phyloP scores from a whole-genome alignment of 164 flowering plant species.

The Saururus chinensis region DNA sequence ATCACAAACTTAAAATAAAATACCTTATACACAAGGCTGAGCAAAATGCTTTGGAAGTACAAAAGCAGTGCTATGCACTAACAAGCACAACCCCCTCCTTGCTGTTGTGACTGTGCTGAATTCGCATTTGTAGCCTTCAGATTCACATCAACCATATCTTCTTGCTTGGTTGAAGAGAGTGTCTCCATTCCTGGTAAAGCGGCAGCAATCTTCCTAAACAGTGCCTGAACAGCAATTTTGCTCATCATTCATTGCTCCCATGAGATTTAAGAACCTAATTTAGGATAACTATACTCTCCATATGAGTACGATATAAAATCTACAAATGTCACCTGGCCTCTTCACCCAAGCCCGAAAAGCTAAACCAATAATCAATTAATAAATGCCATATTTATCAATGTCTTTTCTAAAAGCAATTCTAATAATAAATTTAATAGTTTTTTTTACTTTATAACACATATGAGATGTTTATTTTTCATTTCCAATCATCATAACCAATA shows the following conservation, averaged over 20 bases:
- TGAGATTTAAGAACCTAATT: no score
- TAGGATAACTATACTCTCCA: no score
- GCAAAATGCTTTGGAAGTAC: not conserved
- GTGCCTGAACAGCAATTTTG: conserved; percentile 36
- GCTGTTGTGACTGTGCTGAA: conserved; percentile 49
- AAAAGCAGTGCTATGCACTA: conserved; percentile 9
- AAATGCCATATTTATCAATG: no score
- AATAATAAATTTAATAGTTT: no score
- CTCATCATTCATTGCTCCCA: not conserved
- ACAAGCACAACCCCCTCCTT: conserved; percentile 70
- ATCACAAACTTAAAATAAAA: not conserved
- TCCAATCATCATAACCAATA: no score
- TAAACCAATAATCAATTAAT: no score
- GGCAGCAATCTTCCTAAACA: conserved; percentile 81
- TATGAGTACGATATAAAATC: no score
- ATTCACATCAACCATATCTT: conserved; percentile 83
- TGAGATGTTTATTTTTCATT: no score
- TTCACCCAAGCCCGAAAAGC: no score
- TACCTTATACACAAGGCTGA: not conserved
- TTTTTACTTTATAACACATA: no score
- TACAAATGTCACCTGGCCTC: no score
- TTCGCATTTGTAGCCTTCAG: conserved; percentile 36
- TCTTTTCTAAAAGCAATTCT: no score
- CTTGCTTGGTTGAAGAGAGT: conserved; percentile 63
- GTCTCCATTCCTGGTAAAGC: conserved; percentile 85